Conservation (phyloP, 2,329 filamentous ascomycete species). For the Stemphylium beticola region DNA sequence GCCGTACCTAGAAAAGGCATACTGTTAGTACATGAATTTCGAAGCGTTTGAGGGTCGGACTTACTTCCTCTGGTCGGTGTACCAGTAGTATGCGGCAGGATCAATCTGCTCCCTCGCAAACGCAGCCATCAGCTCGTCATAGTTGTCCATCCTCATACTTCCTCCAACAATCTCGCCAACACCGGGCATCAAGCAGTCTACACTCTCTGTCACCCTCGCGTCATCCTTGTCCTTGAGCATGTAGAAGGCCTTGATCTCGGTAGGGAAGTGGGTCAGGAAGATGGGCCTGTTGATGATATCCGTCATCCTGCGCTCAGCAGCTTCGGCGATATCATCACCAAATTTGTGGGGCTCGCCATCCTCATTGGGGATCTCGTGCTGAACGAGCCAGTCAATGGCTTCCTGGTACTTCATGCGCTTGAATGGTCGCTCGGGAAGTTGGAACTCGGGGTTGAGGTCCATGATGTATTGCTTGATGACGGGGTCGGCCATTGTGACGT, state of each 20-base stretch:
- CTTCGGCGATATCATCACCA: constrained; percentile 97
- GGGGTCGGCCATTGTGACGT: constrained; percentile 75
- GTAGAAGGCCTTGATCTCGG: constrained; percentile 98
- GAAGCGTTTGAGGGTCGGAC: constrained; percentile 44
- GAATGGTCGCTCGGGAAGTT: constrained; percentile 82
- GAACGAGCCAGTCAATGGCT: constrained; percentile 90
- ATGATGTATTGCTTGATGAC: constrained; percentile 75
- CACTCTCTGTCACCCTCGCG: constrained; percentile 84
- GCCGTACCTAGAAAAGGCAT: constrained; percentile 69
- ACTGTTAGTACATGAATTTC: constrained; percentile 21
- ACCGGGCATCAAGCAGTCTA: constrained; percentile 87
- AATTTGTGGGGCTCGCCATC: constrained; percentile 89
- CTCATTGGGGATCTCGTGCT: constrained; percentile 91
- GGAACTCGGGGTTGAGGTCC: constrained; percentile 89
- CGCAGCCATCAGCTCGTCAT: constrained; percentile 81
- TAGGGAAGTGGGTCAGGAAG: constrained; percentile 95
- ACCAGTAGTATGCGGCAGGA: constrained; percentile 93
- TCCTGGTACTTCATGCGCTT: constrained; percentile 93
- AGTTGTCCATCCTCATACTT: constrained; percentile 93
- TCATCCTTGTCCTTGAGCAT: constrained; percentile 90
- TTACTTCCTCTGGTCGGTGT: constrained; percentile 94
- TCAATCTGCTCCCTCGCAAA: constrained; percentile 88
- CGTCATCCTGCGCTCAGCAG: constrained; percentile 95
- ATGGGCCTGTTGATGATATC: constrained; percentile 95
- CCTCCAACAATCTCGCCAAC: constrained; percentile 98